phyloP scores from a whole-genome alignment of 2,329 filamentous ascomycete genomes.

The Penicillium oxalicum region DNA sequence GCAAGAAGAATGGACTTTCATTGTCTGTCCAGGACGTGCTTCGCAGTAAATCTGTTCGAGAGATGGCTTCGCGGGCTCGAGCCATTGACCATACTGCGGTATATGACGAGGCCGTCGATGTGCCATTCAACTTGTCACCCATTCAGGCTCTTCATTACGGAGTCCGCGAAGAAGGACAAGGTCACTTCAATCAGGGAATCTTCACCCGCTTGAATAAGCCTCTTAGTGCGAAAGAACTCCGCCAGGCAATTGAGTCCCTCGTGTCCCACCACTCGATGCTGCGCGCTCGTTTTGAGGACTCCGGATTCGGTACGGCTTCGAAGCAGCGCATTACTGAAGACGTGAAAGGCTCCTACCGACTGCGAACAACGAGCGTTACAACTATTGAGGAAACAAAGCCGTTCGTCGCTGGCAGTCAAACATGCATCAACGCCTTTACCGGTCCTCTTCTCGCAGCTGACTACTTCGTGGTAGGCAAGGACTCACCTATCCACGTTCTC shows the following conservation, averaged over 20 bases:
- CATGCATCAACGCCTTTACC: conserved; percentile 30
- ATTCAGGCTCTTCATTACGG: conserved; percentile 37
- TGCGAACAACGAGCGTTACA: conserved; percentile 16
- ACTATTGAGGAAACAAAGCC: conserved; percentile 19
- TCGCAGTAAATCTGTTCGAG: conserved; percentile 42
- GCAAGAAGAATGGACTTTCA: conserved; percentile 42
- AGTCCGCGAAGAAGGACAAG: conserved; percentile 28
- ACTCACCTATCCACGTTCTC: conserved; percentile 21
- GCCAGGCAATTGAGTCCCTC: conserved; percentile 26
- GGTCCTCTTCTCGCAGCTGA: conserved; percentile 40
- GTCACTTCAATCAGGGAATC: conserved; percentile 38
- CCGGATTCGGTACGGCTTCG: conserved; percentile 12
- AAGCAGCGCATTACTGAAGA: conserved; percentile 28
- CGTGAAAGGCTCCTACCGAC: conserved; percentile 25
- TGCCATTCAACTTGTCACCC: conserved; percentile 32
- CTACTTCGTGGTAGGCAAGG: conserved; percentile 34
- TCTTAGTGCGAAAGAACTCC: conserved; percentile 21
- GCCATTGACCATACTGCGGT: conserved; percentile 26
- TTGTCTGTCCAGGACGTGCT: conserved; percentile 46
- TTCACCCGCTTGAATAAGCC: conserved; percentile 26
- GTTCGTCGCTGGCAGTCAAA: conserved; percentile 27
- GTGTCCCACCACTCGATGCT: conserved; percentile 36
- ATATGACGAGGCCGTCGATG: conserved; percentile 30
- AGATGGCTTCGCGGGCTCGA: conserved; percentile 29
- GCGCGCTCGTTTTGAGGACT: conserved; percentile 27